Evolutionary conservation across 306 rosid species (phyloP).

Genomic region (Pyrus bretschneideri): DNA sequence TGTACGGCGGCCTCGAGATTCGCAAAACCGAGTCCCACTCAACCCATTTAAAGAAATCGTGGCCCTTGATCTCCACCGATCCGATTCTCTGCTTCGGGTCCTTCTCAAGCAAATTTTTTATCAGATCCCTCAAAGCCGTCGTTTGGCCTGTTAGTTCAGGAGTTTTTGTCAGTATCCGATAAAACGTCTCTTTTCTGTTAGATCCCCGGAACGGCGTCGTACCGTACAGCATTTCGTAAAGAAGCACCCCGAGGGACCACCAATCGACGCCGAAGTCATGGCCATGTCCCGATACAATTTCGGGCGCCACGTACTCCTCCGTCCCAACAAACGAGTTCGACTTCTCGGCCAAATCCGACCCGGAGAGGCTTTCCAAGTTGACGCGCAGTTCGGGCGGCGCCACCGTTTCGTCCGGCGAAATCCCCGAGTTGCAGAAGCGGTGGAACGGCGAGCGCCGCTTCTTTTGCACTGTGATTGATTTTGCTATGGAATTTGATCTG

Average conservation of each 20-base stretch:
- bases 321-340: constrained; percentile 94
- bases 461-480: constrained; percentile 26
- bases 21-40: constrained; percentile 50
- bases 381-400: background rate
- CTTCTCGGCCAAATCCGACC: constrained; percentile 47
- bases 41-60: constrained; percentile 50
- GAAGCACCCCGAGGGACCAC: constrained; percentile 80
- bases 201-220: constrained; percentile 63
- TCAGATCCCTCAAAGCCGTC: constrained; percentile 59
- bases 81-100: constrained; percentile 56
- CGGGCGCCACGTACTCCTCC: constrained; percentile 95
- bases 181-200: constrained; percentile 69
- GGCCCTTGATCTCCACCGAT: constrained; percentile 53
- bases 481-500: background rate
- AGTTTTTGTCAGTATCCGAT: constrained; percentile 30
- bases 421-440: constrained; percentile 31
- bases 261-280: constrained; percentile 82
- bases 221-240: constrained; percentile 74
- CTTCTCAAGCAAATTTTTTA: constrained; percentile 48
- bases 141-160: constrained; percentile 46
- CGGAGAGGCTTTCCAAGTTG: constrained; percentile 6
- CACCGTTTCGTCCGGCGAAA: constrained; percentile 17
- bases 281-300: constrained; percentile 58
- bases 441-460: constrained; percentile 23
- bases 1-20: constrained; percentile 61